Evolutionary conservation across 2,329 filamentous ascomycete genomes (phyloP).

Genomic region (Cladophialophora carrionii): DNA sequence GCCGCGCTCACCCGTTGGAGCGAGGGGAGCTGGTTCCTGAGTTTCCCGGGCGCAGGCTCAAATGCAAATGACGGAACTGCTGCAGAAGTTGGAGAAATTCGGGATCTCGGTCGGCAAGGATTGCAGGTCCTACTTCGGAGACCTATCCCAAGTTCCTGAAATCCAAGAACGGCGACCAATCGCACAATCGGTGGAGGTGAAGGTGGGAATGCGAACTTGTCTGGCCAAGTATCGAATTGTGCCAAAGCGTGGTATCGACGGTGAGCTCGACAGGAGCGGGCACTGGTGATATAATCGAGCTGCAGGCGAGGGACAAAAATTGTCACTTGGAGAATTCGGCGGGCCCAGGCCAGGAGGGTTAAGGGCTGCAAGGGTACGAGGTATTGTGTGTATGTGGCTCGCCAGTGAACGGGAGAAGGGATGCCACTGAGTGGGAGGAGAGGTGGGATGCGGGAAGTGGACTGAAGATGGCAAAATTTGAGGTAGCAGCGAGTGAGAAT

Average conservation of each 20-base stretch:
- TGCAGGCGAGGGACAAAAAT: conserved; percentile 27
- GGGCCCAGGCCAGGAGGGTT: conserved; percentile 13
- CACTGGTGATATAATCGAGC: conserved; percentile 31
- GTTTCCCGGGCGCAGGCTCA: conserved; percentile 31
- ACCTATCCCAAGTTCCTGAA: background rate
- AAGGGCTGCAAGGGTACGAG: conserved; percentile 6
- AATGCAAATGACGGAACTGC: conserved; percentile 29
- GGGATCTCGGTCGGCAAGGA: conserved; percentile 33
- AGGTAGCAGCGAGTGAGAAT: conserved; percentile 11
- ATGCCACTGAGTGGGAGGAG: background rate
- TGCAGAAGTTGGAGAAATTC: conserved; percentile 37
- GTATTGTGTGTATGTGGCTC: background rate
- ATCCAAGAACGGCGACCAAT: conserved; percentile 11
- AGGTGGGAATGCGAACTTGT: conserved; percentile 6
- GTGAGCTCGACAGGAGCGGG: conserved; percentile 18
- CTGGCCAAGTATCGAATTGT: conserved; percentile 16
- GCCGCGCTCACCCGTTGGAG: conserved; percentile 29
- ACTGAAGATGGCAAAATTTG: conserved; percentile 21
- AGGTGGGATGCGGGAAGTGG: conserved; percentile 25
- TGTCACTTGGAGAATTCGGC: conserved; percentile 21
- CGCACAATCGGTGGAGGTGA: conserved; percentile 13
- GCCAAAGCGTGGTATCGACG: conserved; percentile 26
- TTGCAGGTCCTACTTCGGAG: conserved; percentile 28
- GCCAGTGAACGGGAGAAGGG: conserved; percentile 6
- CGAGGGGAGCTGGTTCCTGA: conserved; percentile 28